Evolutionary conservation across 2,329 filamentous ascomycete species (phyloP).

Genomic region (Colletotrichum sp.): DNA sequence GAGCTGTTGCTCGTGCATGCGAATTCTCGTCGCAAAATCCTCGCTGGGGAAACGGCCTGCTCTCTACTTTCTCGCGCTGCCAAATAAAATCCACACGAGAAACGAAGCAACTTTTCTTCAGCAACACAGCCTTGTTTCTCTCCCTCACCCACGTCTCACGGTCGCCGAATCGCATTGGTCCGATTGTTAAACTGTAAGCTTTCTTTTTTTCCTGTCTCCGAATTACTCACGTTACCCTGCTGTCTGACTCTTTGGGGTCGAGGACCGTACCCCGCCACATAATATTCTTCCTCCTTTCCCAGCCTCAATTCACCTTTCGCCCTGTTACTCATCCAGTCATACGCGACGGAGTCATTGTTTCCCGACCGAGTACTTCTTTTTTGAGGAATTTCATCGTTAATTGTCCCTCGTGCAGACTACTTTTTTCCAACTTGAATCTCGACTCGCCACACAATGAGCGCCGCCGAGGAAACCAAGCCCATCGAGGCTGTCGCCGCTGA

Average conservation of each 20-base stretch:
- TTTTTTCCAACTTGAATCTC: not conserved
- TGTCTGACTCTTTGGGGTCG: constrained; percentile 1
- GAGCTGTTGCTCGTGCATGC: constrained; percentile 18
- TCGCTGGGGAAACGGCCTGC: constrained; percentile 3
- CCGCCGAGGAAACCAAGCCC: constrained; percentile 44
- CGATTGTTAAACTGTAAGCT: not conserved
- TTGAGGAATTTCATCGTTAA: not conserved
- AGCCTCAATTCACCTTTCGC: not conserved
- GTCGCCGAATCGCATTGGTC: not conserved
- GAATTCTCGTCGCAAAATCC: constrained; percentile 23
- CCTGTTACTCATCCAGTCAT: not conserved
- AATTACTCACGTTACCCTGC: constrained; percentile 4
- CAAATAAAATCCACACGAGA: not conserved
- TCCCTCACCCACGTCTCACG: not conserved
- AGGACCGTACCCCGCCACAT: constrained; percentile 17
- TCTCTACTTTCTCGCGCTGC: constrained; percentile 1
- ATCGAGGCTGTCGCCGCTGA: constrained; percentile 37
- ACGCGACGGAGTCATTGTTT: not conserved
- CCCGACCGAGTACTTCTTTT: not conserved
- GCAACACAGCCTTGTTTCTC: not conserved
- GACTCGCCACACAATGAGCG: constrained; percentile 38
- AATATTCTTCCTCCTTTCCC: not conserved
- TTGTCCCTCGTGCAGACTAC: not conserved
- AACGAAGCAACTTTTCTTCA: not conserved
- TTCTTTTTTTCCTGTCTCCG: not conserved